Base-by-base conservation (phyloP, 106 monocot species). In the Alisma plantagoaquatica region DNA sequence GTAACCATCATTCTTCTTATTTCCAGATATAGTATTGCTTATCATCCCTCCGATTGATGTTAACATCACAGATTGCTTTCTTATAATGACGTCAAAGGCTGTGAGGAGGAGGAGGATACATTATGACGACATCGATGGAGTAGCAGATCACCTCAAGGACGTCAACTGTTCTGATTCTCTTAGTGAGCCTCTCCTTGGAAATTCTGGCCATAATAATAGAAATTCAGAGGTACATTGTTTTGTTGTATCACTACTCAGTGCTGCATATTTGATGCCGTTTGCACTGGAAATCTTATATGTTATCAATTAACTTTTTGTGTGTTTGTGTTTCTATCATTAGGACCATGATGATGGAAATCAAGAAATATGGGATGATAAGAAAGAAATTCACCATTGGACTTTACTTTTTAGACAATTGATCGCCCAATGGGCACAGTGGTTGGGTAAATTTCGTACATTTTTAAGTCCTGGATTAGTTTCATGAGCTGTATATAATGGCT, bases 341-440 rank as follows among this genome's bases (percentile, higher is more conserved):
- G n/a, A n/a, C n/a, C n/a, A n/a, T n/a, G n/a, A n/a, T n/a, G n/a
- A n/a, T n/a, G n/a, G n/a, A n/a, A n/a, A n/a, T n/a, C n/a, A n/a
- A n/a, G n/a, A n/a, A n/a, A n/a, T n/a, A n/a, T n/a, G n/a, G n/a
- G 75, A 78, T 23, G 47, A 59, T 38, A 72, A 72, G 57, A 75
- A 80, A 43, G 73, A 85, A 53, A 35, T 41, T 3, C 61, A 72
- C 25, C 91, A 91, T 26, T 91, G 91, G 91, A 61, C 81, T 22
- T 70, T 43, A 55, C 46, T 85, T 45, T 91, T 91, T 50, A 72
- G 77, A 16, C 73, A 75, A 48, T 70, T 85, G 54, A 81, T 85
- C 69, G 62, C 77, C 31, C 81, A 91, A 59, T 91, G 85, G 81
- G 68, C 78, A 56, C 81, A 85, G 31, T 91, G 91, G 80, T 41